These are phyloP conservation scores for Sequoia sempervirens DNA, from an alignment of 75 land plant species.

Conservation along the genomic window DNA sequence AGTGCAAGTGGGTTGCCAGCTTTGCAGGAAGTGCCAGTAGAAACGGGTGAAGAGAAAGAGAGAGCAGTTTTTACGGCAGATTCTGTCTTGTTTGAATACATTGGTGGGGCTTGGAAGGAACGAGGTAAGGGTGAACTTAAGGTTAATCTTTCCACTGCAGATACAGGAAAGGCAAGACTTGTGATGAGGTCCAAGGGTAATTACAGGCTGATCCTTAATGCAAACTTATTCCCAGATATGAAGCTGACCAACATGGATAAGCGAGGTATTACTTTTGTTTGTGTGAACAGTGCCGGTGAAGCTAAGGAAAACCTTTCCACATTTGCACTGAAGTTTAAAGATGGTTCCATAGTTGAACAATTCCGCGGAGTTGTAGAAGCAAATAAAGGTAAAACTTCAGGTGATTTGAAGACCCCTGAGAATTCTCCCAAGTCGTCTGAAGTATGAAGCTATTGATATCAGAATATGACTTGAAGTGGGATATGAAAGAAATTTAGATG, in stretches of 20 bases:
- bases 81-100: slow-evolving; percentile 77
- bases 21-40: slow-evolving; percentile 69
- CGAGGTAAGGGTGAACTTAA: slow-evolving; percentile 90
- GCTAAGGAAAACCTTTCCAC: slow-evolving; percentile 62
- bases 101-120: slow-evolving; percentile 85
- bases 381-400: slow-evolving; percentile 48
- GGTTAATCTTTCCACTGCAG: slow-evolving; percentile 55
- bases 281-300: slow-evolving; percentile 66
- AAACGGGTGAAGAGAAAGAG: slow-evolving; percentile 96
- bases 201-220: slow-evolving; percentile 78
- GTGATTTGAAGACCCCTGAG: slow-evolving; percentile 56
- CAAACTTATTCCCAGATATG: slow-evolving; percentile 86
- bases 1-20: slow-evolving; percentile 18
- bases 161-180: slow-evolving; percentile 49
- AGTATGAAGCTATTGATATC: slow-evolving; percentile 17
- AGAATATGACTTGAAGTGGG: background rate
- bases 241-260: slow-evolving; percentile 81
- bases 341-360: slow-evolving; percentile 43
- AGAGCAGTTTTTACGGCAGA: slow-evolving; percentile 70
- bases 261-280: slow-evolving; percentile 82
- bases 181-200: slow-evolving; percentile 93
- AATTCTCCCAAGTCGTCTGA: slow-evolving; percentile 65
- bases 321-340: slow-evolving; percentile 81
- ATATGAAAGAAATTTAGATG: background rate
- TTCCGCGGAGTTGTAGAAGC: slow-evolving; percentile 49